Conservation (phyloP, 352 stramenopile species). For the Globisporangium cylindrosporum region DNA sequence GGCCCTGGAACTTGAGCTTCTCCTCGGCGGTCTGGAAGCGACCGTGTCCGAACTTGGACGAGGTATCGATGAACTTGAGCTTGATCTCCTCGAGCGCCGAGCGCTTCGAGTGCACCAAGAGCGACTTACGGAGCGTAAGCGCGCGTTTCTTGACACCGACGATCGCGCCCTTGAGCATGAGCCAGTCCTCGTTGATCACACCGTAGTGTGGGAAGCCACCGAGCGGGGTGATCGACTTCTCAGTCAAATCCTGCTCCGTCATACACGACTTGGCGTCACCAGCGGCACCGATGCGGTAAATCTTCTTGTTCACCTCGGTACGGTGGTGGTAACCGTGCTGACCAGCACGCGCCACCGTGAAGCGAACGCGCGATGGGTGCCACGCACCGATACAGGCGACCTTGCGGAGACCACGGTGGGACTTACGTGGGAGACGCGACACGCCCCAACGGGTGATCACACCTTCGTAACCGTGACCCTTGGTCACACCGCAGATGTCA, state of each 20-base stretch:
- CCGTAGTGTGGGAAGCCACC: constrained; percentile 99
- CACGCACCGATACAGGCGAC: constrained; percentile 99
- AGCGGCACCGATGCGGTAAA: constrained; percentile 97
- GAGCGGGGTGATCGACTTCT: constrained; percentile 99
- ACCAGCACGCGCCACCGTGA: constrained; percentile 98
- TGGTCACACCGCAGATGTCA: constrained; percentile 98
- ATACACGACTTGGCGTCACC: constrained; percentile 94
- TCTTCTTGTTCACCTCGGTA: constrained; percentile 99
- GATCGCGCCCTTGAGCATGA: constrained; percentile 99
- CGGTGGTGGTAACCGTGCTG: constrained; percentile 99
- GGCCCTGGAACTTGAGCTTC: constrained; percentile 99
- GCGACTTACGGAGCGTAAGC: constrained; percentile 98
- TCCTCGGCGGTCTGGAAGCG: constrained; percentile 99
- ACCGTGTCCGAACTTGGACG: constrained; percentile 99
- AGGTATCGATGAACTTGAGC: constrained; percentile 96
- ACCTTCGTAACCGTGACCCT: constrained; percentile 98
- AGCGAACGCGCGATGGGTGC: constrained; percentile 98
- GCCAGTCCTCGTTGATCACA: constrained; percentile 99
- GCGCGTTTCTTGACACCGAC: constrained; percentile 99
- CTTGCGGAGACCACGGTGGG: constrained; percentile 99
- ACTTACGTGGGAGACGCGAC: constrained; percentile 99
- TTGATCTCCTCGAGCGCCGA: constrained; percentile 97
- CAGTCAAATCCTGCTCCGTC: constrained; percentile 99
- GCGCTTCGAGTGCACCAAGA: constrained; percentile 96
- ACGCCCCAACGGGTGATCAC: constrained; percentile 99